Base-by-base conservation (phyloP, 108 stramenopile genomes). In the Skeletonema marinoi region DNA sequence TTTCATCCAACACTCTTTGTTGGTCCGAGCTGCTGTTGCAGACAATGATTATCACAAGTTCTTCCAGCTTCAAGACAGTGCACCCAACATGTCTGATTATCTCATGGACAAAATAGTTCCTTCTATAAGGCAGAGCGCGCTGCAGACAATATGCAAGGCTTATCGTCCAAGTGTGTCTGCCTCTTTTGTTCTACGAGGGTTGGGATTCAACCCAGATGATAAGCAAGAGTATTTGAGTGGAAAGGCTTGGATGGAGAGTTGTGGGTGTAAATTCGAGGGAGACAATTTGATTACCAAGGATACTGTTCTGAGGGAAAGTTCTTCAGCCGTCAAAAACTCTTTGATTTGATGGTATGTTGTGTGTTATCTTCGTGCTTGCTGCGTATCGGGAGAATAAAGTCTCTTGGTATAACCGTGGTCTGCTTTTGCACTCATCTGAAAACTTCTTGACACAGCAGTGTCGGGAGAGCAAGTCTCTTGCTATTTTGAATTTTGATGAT, bases 91-190 rank as follows among this genome's bases (percentile, higher is more conserved):
- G 72, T 89, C 89, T 39, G 69, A 66, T 39, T 88, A 78, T 61
- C 69, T 94, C 32, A 90, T 90, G 79, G 81, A 85, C 29, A 85
- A 77, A 39, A 87, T 92, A 65, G 90, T 89, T 48, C 88, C 90
- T 19, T 83, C 78, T 4, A 79, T 94, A 60, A 85, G 93, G 29
- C 66, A 74, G 36, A 62, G 58, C 13, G 93, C 84, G 7, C 64
- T 94, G 66, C 75, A 88, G 67, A 78, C 86, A 21, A 88, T 90
- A 21, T 82, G 75, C 41, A 86, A 85, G 73, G 89, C 87, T 0
- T 94, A 89, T 77, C 88, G 91, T 35, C 93, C 93, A 41, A 73
- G 81, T 31, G 66, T 94, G 8, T 71, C 65, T 36, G 32, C 78
- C 2, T 44, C 61, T 17, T 87, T 90, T 58, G 85, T 84, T 79